Base-by-base conservation (phyloP, 1,139 yeast genomes). In the Blastobotrys buckinghamii region DNA sequence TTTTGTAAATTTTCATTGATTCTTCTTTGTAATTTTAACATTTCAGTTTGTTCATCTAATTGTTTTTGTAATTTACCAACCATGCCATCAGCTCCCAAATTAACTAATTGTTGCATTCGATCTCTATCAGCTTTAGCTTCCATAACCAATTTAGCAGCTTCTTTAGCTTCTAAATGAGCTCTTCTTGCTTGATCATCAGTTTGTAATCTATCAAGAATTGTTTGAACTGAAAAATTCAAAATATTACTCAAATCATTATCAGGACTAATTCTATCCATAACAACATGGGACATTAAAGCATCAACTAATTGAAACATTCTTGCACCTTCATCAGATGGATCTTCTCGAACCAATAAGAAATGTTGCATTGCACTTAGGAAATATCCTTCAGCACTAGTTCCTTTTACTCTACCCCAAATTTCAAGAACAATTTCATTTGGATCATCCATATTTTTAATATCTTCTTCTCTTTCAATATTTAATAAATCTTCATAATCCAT, bases 121-220 rank as follows among this genome's bases (percentile, higher is more conserved):
- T 88, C 96, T 49, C 94, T 76, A 63, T 90, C 97, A 1, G 95
- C 94, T 38, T 79, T 76, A 7, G 95, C 86, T 59, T 84, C 89
- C 58, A 85, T 95, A 0, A 87, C 85, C 39, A 76, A 73, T 58
- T 79, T 81, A 42, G 78, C 78, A 40, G 83, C 76, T 27, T 77
- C 81, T 55, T 82, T 81, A 16, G 84, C 82, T 56, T 90, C 97
- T 42, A 76, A 67, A 48, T 84, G 72, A 0, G 96, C 95, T 50
- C 83, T 76, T 48, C 85, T 74, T 19, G 96, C 96, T 65, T 84
- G 85, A 53, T 89, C 96, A 66, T 92, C 98, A 0, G 96, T 87
- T 57, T 83, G 83, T 65, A 90, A 76, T n/a, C 89, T 77, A 47
- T 88, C 81, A 53, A 81, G 76, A 49, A 92, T 73, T 53, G 84